Evolutionary conservation across 2,329 filamentous ascomycete species (phyloP), one percentile per base, ranked within the genome.

Genomic region (Plenodomus tracheiphilus): DNA sequence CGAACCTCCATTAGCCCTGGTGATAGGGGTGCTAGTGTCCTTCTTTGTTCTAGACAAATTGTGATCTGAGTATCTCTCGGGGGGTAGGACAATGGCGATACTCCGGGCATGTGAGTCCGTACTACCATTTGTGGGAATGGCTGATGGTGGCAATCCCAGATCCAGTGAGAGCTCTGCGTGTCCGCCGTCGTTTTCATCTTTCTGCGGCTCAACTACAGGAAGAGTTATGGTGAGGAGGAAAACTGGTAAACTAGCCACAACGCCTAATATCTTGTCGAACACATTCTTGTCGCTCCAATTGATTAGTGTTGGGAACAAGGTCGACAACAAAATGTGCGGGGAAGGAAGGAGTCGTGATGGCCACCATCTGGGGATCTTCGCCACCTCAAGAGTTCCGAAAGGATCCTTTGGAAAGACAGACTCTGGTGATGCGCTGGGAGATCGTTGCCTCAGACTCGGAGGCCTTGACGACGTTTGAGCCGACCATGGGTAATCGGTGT

Each of bases 161-260:
- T 64, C 69, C 4, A 61, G 50, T 16, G 69, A 59, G 9, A 62
- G 46, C 16, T 55, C 65, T 4, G 47, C 44, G 22, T 54, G 46
- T 9, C 44, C 51, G 10, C 42, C 51, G 3, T 56, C 58, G 7
- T 74, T 69, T 4, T 79, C 77, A 1, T 69, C 69, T 30, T 73
- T 78, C 17, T 83, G 79, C 1, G 83, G 82, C 62, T 97, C 93
- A 5, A 96, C 89, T 0, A 99, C 91, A 0, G 95, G 94, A 4
- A 99, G 73, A 0, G 94, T 99, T 39, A 94, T 85, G 0, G 93
- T 93, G 3, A 99, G 79, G 2, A 97, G 75, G 54, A 99, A 89
- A 32, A 99, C 91, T 61, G 88, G 95, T 1, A 92, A 89, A n/a
- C 91, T 86, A 7, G 92, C 92, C 32, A 95, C 80, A 10, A 94